Base-by-base conservation (phyloP, 495 filamentous ascomycete species). In the Pseudevernia furfuracea region DNA sequence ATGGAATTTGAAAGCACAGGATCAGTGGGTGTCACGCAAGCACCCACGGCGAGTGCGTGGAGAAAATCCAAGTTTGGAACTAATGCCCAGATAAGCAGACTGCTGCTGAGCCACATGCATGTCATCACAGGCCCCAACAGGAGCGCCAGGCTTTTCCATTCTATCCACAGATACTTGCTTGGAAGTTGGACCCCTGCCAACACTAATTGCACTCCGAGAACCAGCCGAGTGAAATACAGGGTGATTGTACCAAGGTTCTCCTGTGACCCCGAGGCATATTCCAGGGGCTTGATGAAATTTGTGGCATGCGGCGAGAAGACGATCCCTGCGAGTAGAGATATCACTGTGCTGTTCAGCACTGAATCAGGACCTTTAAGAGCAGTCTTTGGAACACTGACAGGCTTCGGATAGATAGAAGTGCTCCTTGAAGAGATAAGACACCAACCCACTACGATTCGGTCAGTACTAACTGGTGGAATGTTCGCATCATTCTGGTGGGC, bases 181-280 rank as follows among this genome's bases (percentile, higher is more conserved):
- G 93, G 92, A n/a, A 97, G 79, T 72, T 96, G 93, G 1, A 96
- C 85, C 25, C 93, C 93, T 7, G 92, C 91, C 12, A 96, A 78
- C 21, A 96, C 89, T 52, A 97, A 79, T 75, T 96, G 93, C 1
- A 96, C 91, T 5, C 92, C 92, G 0, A 97, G 84, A 4, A 96
- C 92, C 4, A 97, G 85, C 32, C 93, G 84, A 11, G 88, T 87
- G 77, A 97, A 96, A 70, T 89, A 87, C 67, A 95, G 74, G 4
- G 91, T 96, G 66, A 89, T 85, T 21, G 76, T 72, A 43, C 84
- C 81, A 10, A 89, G 81, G 57, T 84, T 84, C 30, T 79, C 74
- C 39, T 78, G 71, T 39, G 82, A 82, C 25, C 84, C 85, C n/a
- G 78, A 69, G 32, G 89, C 88, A 79, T 92, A 96, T 48, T 91